These are phyloP conservation scores for Fusarium sambucinum DNA, from an alignment of 2,329 filamentous ascomycete species.

Conservation along the genomic window DNA sequence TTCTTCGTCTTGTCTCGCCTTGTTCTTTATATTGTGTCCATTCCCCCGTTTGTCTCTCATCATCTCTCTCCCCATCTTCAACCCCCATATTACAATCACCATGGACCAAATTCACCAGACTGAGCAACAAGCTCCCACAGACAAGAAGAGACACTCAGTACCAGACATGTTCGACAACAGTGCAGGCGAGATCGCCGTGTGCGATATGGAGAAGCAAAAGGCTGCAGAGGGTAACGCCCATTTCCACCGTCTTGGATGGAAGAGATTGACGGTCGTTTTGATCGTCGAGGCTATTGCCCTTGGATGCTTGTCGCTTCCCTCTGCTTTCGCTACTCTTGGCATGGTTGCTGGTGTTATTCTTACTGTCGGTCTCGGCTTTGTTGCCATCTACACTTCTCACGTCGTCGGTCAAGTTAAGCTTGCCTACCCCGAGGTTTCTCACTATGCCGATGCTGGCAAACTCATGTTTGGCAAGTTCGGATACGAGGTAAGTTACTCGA, in stretches of 20 bases:
- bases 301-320: constrained; percentile 63
- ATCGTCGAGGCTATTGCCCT: constrained; percentile 70
- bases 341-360: constrained; percentile 64
- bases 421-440: constrained; percentile 68
- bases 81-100: not conserved
- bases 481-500: constrained; percentile 58
- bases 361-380: constrained; percentile 57
- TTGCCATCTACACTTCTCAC: constrained; percentile 63
- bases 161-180: constrained; percentile 48
- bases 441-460: constrained; percentile 75
- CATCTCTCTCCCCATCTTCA: not conserved
- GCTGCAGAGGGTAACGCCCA: constrained; percentile 59
- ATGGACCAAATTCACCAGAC: constrained; percentile 39
- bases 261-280: constrained; percentile 66
- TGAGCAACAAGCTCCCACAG: constrained; percentile 17
- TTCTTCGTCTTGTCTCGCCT: constrained; percentile 11
- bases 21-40: constrained; percentile 9
- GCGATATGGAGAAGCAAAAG: constrained; percentile 62
- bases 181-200: constrained; percentile 56
- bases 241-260: constrained; percentile 68
- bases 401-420: constrained; percentile 63
- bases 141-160: constrained; percentile 26
- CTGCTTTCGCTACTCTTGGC: constrained; percentile 65
- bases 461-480: constrained; percentile 71
- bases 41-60: not conserved